Conservation (phyloP, 2,329 filamentous ascomycete genomes). For the Fusarium algeriense region DNA sequence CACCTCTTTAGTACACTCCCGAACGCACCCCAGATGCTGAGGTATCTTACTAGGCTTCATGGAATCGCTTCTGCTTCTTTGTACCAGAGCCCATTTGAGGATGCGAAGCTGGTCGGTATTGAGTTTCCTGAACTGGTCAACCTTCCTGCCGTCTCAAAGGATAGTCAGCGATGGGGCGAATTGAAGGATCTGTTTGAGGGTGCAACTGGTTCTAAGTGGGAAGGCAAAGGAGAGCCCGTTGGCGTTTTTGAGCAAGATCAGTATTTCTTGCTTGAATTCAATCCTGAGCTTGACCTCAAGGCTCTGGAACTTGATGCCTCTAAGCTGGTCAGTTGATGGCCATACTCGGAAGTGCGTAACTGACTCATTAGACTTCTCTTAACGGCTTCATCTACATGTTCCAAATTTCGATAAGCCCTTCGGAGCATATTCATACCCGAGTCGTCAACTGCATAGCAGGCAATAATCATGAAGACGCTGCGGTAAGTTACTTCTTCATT, state of each 20-base stretch:
- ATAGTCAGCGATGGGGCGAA: neutral
- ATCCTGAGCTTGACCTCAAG: constrained; percentile 11
- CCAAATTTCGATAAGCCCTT: neutral
- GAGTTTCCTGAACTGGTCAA: constrained; percentile 3
- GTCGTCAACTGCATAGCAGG: neutral
- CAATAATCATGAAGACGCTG: neutral
- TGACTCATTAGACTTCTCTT: neutral
- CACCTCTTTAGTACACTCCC: neutral
- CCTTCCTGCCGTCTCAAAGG: neutral
- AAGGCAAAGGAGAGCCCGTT: neutral
- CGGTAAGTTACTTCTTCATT: neutral
- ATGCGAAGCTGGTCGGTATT: constrained; percentile 5
- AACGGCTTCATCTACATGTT: constrained; percentile 12
- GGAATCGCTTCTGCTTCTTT: constrained; percentile 3
- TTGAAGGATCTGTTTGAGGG: neutral
- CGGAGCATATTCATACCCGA: constrained; percentile 14
- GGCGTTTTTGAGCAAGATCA: constrained; percentile 8
- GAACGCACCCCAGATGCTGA: neutral
- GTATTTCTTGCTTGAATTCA: constrained; percentile 15
- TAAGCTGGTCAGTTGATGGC: neutral
- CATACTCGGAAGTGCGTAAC: rapidly evolving
- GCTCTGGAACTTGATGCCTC: neutral
- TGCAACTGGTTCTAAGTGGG: neutral
- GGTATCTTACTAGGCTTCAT: constrained; percentile 15
- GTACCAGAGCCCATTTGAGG: neutral